Conservation (phyloP, 169 alveolate species). For the Eimeria mitis region DNA sequence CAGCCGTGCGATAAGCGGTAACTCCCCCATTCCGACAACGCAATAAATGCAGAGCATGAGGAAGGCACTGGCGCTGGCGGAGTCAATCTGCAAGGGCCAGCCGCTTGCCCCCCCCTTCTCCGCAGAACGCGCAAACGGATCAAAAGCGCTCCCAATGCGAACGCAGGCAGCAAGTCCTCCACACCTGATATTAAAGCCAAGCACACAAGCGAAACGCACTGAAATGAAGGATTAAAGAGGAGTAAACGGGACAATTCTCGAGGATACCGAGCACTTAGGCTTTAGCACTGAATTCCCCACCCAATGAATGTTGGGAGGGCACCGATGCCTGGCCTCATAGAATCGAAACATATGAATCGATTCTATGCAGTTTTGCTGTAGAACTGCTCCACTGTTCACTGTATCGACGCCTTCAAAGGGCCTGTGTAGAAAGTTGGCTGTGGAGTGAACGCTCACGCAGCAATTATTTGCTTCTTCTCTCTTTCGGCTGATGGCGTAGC, state of each 20-base stretch:
- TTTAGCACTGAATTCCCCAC: not conserved
- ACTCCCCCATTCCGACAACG: slow-evolving; percentile 21
- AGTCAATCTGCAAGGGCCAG: slow-evolving; percentile 40
- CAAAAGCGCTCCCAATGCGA: slow-evolving; percentile 41
- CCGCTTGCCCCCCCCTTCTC: not conserved
- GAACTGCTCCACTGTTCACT: not conserved
- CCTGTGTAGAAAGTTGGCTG: not conserved
- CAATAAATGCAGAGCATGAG: slow-evolving; percentile 35
- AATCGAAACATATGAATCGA: not conserved
- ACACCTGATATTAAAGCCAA: not conserved
- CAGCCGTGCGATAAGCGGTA: slow-evolving; percentile 33
- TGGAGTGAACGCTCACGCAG: slow-evolving; percentile 21
- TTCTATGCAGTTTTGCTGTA: not conserved
- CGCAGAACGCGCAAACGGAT: slow-evolving; percentile 9
- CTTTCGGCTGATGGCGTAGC: not conserved
- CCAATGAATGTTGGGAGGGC: not conserved
- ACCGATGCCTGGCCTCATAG: not conserved
- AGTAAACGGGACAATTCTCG: not conserved
- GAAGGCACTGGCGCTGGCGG: slow-evolving; percentile 27
- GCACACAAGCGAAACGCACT: not conserved
- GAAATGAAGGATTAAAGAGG: not conserved
- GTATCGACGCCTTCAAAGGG: not conserved
- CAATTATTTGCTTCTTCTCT: slow-evolving; percentile 8
- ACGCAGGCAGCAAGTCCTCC: slow-evolving; percentile 18
- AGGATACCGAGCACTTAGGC: not conserved